Evolutionary conservation across 2,329 filamentous ascomycete species (phyloP), one percentile per base, ranked within the genome.

Genomic region (Rhytidhysteron rufulum): DNA sequence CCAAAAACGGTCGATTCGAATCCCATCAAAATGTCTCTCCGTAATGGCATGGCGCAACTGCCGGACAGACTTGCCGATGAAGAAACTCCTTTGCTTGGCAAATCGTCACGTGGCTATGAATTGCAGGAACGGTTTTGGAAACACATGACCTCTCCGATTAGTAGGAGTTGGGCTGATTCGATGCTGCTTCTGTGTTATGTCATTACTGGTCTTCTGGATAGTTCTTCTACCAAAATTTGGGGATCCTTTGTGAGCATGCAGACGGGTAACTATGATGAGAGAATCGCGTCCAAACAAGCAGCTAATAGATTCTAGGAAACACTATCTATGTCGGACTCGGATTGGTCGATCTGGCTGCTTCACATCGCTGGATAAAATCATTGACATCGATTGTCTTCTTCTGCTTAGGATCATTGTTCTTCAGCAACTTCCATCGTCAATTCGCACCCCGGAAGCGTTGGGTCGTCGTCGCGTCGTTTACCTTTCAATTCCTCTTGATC

Each of bases 171-270:
- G 73, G 79, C 81, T 11, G 86, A 91, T 55, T 47, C 86, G 1
- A 69, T 88, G 16, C 72, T 91, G 29, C 69, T 91, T 4, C 68
- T 79, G 20, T 88, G 84, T 65, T 90, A 89, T 60, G 67, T 86
- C 48, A 83, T 89, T 57, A 90, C 86, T 0, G 86, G 86, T 4
- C 70, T 91, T 9, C 74, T 88, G 6, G 86, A 91, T 65, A 87
- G 83, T 64, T 81, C 84, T 2, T 81, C 85, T 2, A 84, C 86
- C 34, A 83, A 82, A 42, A 84, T 85, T 31, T 90, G 85, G 82
- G 84, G 85, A 10, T 83, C 83, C 3, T 91, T 91, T 53, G 85
- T 88, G 30, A 86, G 82, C 53, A 90, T 90, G 86, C 86, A 90
- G 58, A 90, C 86, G 22, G 85, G 85, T 79, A 55, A 48, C 70